Conservation (phyloP, 1,284 basidiomycete genomes). For the Rhodofomes roseus region DNA sequence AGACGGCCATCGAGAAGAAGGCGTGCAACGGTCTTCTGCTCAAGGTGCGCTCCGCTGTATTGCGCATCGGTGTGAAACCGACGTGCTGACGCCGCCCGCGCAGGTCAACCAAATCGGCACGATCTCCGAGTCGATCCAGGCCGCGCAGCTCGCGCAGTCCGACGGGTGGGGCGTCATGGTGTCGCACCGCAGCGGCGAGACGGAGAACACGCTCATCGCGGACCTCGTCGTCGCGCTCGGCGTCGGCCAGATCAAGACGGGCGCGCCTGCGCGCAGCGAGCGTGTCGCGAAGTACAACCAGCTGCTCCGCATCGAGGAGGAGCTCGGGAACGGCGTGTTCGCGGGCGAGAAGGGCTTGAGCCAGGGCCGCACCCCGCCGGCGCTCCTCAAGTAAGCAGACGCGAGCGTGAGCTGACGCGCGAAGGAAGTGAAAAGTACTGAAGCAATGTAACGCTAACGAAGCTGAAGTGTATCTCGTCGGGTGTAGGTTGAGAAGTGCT, state of each 20-base stretch:
- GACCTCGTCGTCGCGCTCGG: slow-evolving; percentile 96
- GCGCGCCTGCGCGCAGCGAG: slow-evolving; percentile 91
- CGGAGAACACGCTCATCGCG: slow-evolving; percentile 95
- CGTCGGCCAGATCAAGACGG: slow-evolving; percentile 97
- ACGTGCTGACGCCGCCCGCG: background rate
- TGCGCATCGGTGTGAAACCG: background rate
- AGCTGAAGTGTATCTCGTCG: background rate
- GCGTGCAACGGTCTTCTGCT: slow-evolving; percentile 98
- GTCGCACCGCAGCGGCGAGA: slow-evolving; percentile 98
- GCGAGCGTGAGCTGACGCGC: background rate
- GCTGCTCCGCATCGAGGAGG: slow-evolving; percentile 90
- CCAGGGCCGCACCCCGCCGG: slow-evolving; percentile 69
- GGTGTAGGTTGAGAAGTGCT: slow-evolving; percentile 16
- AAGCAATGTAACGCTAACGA: slow-evolving; percentile 1
- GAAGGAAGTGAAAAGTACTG: slow-evolving; percentile 13
- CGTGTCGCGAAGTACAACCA: slow-evolving; percentile 94
- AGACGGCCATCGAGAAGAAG: slow-evolving; percentile 99
- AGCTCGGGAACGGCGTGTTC: slow-evolving; percentile 68
- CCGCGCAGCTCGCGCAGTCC: slow-evolving; percentile 94
- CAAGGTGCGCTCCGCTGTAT: slow-evolving; percentile 55
- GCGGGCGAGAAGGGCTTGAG: slow-evolving; percentile 82
- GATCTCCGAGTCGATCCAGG: slow-evolving; percentile 98
- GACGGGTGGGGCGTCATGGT: slow-evolving; percentile 99
- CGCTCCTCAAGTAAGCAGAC: slow-evolving; percentile 51
- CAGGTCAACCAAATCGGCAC: slow-evolving; percentile 98